A percentile compares a stretch with the other conserved stretches of the same genome.
Conservation (phyloP, 2,329 filamentous ascomycete genomes). For the Fusarium chuoi region DNA sequence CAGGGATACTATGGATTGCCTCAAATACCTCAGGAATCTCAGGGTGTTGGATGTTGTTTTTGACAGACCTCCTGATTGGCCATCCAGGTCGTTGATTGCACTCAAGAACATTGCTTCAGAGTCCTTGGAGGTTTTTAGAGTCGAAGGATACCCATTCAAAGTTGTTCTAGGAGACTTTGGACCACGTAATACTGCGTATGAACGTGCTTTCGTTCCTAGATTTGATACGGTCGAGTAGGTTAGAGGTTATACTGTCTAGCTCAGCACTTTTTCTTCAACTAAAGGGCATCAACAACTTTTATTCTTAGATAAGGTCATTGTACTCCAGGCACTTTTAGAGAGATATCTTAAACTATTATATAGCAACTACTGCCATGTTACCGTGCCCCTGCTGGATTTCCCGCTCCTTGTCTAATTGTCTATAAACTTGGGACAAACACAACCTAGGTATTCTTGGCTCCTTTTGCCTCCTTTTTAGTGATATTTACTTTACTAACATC, state of each 20-base stretch:
- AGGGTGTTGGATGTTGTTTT: constrained; percentile 3
- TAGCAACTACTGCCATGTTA: neutral
- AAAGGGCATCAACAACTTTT: neutral
- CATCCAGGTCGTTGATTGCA: neutral
- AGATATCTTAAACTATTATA: neutral
- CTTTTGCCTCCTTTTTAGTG: neutral
- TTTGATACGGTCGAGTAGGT: neutral
- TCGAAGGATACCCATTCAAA: constrained; percentile 4
- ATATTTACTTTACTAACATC: neutral
- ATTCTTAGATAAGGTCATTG: no score
- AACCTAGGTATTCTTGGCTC: neutral
- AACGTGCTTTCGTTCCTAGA: neutral
- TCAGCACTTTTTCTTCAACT: neutral
- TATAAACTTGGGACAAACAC: neutral
- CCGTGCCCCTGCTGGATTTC: neutral
- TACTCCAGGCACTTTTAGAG: neutral
- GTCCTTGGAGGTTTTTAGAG: constrained; percentile 6
- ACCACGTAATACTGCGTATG: neutral
- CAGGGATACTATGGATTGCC: neutral
- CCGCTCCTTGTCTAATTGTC: no score
- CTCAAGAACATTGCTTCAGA: constrained; percentile 3
- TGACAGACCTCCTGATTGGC: neutral
- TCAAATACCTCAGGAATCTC: constrained; percentile 1
- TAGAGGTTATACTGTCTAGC: no score
- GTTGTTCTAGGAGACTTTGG: neutral